Conservation (phyloP, 2,329 filamentous ascomycete species). For the Colletotrichum brevisporum region DNA sequence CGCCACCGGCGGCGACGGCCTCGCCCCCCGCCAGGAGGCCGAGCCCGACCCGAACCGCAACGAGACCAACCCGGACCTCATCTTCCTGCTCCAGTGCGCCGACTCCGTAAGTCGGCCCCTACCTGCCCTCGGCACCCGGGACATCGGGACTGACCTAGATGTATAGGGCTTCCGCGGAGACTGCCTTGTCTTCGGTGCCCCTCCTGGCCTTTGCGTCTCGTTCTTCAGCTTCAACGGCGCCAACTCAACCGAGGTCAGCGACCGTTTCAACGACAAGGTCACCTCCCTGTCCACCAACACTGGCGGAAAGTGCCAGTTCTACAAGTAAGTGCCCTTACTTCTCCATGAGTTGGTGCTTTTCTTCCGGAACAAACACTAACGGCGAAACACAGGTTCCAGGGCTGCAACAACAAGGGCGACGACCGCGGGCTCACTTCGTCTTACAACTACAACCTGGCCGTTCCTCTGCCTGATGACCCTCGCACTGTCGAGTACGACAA, state of each 20-base stretch:
- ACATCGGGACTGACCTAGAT: background rate
- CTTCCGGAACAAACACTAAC: background rate
- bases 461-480: conserved; percentile 25
- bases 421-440: conserved; percentile 31
- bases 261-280: conserved; percentile 29
- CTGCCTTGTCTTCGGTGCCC: conserved; percentile 28
- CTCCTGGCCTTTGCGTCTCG: conserved; percentile 28
- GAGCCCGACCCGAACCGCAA: conserved; percentile 35
- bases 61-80: conserved; percentile 17
- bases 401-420: conserved; percentile 37
- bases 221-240: conserved; percentile 23
- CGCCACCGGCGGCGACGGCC: background rate
- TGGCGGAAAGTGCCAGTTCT: conserved; percentile 35
- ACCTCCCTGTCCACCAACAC: conserved; percentile 32
- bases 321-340: conserved; percentile 14
- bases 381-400: conserved; percentile 11
- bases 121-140: no score
- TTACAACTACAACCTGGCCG: conserved; percentile 34
- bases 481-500: conserved; percentile 32
- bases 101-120: background rate
- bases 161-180: conserved; percentile 33
- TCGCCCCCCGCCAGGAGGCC: conserved; percentile 4
- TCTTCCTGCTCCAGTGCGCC: conserved; percentile 33
- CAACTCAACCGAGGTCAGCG: conserved; percentile 26
- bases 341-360: fast-evolving